Evolutionary conservation across 768 basidiomycete genomes (phyloP).

Genomic region (Naganishia vaughanmartiniae): DNA sequence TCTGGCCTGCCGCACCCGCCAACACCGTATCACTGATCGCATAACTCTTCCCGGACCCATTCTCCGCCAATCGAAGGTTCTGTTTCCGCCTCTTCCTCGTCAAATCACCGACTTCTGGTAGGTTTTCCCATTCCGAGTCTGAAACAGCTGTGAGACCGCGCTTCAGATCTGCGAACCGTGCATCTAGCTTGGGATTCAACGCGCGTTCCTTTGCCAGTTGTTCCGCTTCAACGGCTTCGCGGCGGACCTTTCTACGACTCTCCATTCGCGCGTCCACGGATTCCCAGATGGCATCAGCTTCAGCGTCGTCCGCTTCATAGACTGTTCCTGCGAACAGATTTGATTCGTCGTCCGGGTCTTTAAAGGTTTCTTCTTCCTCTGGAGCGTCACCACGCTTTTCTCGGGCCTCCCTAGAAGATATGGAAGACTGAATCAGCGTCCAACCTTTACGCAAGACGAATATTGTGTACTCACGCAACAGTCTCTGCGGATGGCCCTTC

Average conservation of each 20-base stretch:
- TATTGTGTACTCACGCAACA: slow-evolving; percentile 65
- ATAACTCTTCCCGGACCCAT: slow-evolving; percentile 70
- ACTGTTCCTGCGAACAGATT: slow-evolving; percentile 93
- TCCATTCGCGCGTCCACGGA: slow-evolving; percentile 89
- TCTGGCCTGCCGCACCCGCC: slow-evolving; percentile 74
- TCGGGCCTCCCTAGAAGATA: slow-evolving; percentile 70
- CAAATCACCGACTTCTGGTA: slow-evolving; percentile 94
- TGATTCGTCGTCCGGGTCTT: slow-evolving; percentile 96
- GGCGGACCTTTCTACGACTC: slow-evolving; percentile 69
- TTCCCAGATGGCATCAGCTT: slow-evolving; percentile 93
- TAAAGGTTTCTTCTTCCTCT: slow-evolving; percentile 83
- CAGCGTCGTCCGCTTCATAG: slow-evolving; percentile 96
- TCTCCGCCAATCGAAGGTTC: slow-evolving; percentile 56
- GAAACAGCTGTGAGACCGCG: slow-evolving; percentile 79
- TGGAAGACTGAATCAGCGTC: slow-evolving; percentile 24
- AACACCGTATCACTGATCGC: slow-evolving; percentile 92
- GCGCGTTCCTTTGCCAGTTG: slow-evolving; percentile 73
- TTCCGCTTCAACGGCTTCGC: slow-evolving; percentile 74
- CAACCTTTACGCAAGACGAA: background rate
- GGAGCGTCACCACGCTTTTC: slow-evolving; percentile 80
- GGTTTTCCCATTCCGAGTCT: slow-evolving; percentile 88
- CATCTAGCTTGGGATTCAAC: slow-evolving; percentile 89
- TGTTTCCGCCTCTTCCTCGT: slow-evolving; percentile 80
- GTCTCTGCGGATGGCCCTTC: slow-evolving; percentile 91
- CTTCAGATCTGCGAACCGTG: slow-evolving; percentile 93